Evolutionary conservation across 1,284 basidiomycete genomes (phyloP).

Genomic region (Boletus semigastroideus): DNA sequence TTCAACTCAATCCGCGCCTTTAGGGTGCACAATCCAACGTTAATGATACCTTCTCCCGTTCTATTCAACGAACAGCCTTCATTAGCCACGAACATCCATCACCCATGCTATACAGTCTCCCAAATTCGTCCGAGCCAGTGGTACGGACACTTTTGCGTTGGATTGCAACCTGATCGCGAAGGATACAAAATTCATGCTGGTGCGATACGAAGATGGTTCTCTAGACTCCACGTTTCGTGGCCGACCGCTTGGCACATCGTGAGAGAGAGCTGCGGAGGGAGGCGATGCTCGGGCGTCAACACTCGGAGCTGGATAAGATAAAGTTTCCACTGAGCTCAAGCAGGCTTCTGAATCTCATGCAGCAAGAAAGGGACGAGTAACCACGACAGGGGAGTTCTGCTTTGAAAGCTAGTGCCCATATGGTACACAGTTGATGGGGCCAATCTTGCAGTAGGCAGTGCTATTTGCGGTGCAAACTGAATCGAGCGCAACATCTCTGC

Average conservation of each 20-base stretch:
- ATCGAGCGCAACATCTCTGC: slow-evolving; percentile 3
- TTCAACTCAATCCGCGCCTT: not conserved
- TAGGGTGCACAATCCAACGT: not conserved
- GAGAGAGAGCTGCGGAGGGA: slow-evolving; percentile 3
- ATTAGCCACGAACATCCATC: not conserved
- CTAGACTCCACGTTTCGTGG: slow-evolving; percentile 1
- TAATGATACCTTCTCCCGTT: not conserved
- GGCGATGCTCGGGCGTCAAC: slow-evolving; percentile 9
- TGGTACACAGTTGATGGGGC: slow-evolving; percentile 2
- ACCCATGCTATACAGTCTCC: slow-evolving; percentile 6
- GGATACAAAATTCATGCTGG: not conserved
- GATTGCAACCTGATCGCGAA: not conserved
- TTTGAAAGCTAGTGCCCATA: not conserved
- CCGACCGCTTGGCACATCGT: slow-evolving; percentile 1
- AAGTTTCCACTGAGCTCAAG: slow-evolving; percentile 7
- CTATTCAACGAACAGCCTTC: slow-evolving; percentile 11
- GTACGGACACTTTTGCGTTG: slow-evolving; percentile 1
- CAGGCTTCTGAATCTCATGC: not conserved
- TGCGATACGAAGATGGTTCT: slow-evolving; percentile 4
- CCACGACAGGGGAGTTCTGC: not conserved
- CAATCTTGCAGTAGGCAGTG: slow-evolving; percentile 15
- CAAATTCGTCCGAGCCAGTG: not conserved
- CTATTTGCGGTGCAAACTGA: slow-evolving; percentile 10
- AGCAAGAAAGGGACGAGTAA: slow-evolving; percentile 1
- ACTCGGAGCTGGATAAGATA: slow-evolving; percentile 18